Conservation (phyloP, 176 grass and related monocot species). For the Cenchrus americanus region DNA sequence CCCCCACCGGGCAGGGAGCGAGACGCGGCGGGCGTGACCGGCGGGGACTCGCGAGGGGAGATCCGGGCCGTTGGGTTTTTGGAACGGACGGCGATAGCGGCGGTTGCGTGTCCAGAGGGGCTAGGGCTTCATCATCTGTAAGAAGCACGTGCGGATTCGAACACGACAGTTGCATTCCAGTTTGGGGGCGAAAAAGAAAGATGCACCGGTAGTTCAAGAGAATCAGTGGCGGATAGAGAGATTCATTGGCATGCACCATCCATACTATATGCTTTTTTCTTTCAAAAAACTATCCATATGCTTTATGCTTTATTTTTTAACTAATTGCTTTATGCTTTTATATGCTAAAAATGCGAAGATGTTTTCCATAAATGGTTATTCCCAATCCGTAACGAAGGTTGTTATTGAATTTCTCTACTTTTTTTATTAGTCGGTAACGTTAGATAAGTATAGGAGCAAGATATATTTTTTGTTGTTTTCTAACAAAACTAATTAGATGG, state of each 20-base stretch:
- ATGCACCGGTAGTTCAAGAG: background rate
- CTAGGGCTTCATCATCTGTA: conserved; percentile 27
- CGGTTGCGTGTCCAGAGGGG: conserved; percentile 9
- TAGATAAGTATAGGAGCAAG: too few relatives aligned
- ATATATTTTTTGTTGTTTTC: too few relatives aligned
- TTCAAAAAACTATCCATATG: background rate
- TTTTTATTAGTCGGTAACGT: too few relatives aligned
- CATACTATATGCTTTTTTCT: background rate
- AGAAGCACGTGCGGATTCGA: conserved; percentile 24
- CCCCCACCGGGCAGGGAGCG: background rate
- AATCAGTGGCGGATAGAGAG: background rate
- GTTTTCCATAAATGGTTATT: background rate
- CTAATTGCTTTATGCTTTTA: background rate
- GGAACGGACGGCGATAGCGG: conserved; percentile 27
- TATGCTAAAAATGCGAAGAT: background rate
- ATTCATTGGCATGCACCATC: background rate
- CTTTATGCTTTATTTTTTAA: background rate
- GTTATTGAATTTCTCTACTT: too few relatives aligned
- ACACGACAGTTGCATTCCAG: too few relatives aligned
- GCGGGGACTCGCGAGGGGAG: background rate
- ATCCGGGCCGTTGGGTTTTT: conserved; percentile 50
- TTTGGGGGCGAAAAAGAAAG: background rate
- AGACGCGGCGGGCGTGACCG: background rate
- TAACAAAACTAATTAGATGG: too few relatives aligned
- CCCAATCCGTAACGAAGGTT: too few relatives aligned